Conservation (phyloP, 2,329 filamentous ascomycete species). For the Fusarium sp. region DNA sequence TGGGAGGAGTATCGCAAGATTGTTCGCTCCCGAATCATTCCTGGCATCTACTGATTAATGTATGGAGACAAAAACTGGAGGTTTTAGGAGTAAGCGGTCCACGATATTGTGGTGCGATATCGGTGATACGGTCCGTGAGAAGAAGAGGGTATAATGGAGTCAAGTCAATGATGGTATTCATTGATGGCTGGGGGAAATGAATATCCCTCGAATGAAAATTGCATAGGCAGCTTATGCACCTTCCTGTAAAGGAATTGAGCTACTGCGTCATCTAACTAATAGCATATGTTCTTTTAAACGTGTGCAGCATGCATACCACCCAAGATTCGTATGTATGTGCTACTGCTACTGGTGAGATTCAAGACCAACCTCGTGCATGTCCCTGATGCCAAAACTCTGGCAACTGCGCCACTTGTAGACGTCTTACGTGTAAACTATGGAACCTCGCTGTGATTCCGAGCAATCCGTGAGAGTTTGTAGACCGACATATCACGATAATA, state of each 20-base stretch:
- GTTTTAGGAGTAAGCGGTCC: neutral
- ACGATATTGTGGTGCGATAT: neutral
- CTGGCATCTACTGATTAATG: constrained; percentile 77
- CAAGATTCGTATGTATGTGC: neutral
- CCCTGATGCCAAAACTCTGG: neutral
- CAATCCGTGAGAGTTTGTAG: neutral
- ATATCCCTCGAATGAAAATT: neutral
- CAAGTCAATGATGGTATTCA: constrained; percentile 12
- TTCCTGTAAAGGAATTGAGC: constrained; percentile 30
- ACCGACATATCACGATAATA: neutral
- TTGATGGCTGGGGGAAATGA: constrained; percentile 3
- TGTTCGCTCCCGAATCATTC: constrained; percentile 85
- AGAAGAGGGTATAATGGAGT: constrained; percentile 15
- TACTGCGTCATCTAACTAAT: constrained; percentile 9
- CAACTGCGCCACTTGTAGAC: neutral
- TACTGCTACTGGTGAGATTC: neutral
- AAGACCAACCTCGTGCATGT: neutral
- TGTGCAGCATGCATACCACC: constrained; percentile 24
- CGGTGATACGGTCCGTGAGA: neutral
- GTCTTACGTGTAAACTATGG: neutral
- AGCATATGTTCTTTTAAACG: constrained; percentile 20
- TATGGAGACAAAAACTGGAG: constrained; percentile 1
- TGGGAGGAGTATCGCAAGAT: constrained; percentile 89
- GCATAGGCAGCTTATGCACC: constrained; percentile 14
- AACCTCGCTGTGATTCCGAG: neutral